Base-by-base conservation (phyloP, 2,329 filamentous ascomycete species). In the Pseudopithomyces chartarum region DNA sequence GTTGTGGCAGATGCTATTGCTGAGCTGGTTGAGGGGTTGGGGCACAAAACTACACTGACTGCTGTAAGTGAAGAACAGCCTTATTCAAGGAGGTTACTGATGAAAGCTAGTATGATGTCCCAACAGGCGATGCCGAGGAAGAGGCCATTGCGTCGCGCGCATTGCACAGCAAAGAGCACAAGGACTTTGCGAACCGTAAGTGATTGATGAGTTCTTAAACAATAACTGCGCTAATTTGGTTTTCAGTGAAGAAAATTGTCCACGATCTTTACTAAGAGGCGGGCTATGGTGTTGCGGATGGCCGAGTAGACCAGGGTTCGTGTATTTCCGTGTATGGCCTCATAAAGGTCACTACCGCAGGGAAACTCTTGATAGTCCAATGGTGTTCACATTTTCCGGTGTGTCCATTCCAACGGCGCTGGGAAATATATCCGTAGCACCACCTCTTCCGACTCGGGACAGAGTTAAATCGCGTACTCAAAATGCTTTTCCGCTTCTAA, bases 1-100 rank as follows among this genome's bases (percentile, higher is more conserved):
- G 66, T 75, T 20, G 80, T 83, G 5, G 79, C 75, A 11, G 73
- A 80, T 59, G 77, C 78, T 3, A 78, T 83, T 36, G 64, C 78
- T 26, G 67, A 73, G n/a, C 66, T 83, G 12, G 80, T 83, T 3
- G 66, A 79, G 52, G 60, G 65, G 6, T 62, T 83, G n/a, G 81
- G 77, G 1, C 69, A 74, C 53, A 74, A 73, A 48, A 75, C 73
- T 1, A 72, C 63, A 0, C 55, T 75, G 54, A 73, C 70, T 45
- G 70, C 70, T 33, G 73, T 74, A 65, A 54, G 73, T 64, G 6
- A 20, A 15, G n/a, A 1, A 6, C 12, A 17, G n/a, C 2, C 8
- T n/a, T 10, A 26, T 22, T 6, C 4, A 43, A 1, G 38, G 13
- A 2, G 20, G 1, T 29, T n/a, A 38, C 64, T 74, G 20, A 73